Evolutionary conservation across 2,329 filamentous ascomycete species (phyloP).

Genomic region (Orbilia quercus): DNA sequence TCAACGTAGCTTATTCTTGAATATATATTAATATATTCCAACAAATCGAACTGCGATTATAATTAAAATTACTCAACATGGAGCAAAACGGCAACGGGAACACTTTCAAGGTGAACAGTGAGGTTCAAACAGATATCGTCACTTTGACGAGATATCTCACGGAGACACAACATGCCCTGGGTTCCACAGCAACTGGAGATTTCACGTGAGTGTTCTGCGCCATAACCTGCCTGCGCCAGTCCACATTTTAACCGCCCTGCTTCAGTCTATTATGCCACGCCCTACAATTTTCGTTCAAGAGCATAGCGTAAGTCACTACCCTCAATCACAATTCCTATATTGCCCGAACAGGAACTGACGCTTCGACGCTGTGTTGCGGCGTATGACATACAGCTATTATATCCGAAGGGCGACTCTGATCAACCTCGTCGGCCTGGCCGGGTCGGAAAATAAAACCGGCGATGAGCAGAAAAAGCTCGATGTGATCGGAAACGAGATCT

Average conservation of each 20-base stretch:
- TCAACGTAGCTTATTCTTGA: too few relatives aligned
- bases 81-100: constrained; percentile 64
- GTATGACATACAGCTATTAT: constrained; percentile 22
- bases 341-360: not conserved
- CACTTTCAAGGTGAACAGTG: constrained; percentile 71
- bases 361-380: not conserved
- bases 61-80: constrained; percentile 56
- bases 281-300: constrained; percentile 99
- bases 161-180: constrained; percentile 92
- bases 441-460: constrained; percentile 92
- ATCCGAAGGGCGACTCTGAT: constrained; percentile 61
- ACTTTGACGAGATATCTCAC: constrained; percentile 95
- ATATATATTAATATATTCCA: too few relatives aligned
- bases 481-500: constrained; percentile 97
- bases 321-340: not conserved
- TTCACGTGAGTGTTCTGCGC: constrained; percentile 79
- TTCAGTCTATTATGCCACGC: constrained; percentile 91
- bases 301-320: constrained; percentile 73
- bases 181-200: constrained; percentile 80
- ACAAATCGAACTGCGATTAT: too few relatives aligned
- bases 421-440: constrained; percentile 84
- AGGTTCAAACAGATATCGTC: constrained; percentile 94
- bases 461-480: constrained; percentile 99
- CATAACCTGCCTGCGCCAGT: not conserved
- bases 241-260: constrained; percentile 6